Evolutionary conservation across 2,329 filamentous ascomycete genomes (phyloP).

Genomic region (Falciphora oryzae): DNA sequence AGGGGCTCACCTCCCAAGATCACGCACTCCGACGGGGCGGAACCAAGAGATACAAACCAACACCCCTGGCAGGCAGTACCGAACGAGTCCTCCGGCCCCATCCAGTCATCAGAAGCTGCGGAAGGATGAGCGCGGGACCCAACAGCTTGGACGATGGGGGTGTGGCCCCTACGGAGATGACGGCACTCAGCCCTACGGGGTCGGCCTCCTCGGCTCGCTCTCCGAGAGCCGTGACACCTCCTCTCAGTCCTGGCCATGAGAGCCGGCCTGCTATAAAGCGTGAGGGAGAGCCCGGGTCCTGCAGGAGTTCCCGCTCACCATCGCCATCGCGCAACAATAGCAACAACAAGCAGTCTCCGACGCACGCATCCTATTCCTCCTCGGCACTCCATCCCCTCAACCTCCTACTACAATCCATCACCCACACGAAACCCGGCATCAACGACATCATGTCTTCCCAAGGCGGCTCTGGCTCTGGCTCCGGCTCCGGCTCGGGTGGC

Average conservation of each 20-base stretch:
- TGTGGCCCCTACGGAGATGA: background rate
- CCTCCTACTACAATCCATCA: background rate
- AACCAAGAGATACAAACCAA: background rate
- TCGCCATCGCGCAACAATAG: background rate
- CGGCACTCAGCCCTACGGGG: background rate
- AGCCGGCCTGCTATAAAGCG: background rate
- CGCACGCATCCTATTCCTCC: background rate
- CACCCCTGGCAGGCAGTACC: background rate
- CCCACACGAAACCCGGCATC: background rate
- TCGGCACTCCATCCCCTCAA: background rate
- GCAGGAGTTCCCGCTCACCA: background rate
- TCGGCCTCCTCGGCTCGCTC: background rate
- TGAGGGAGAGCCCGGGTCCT: background rate
- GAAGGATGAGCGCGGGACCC: background rate
- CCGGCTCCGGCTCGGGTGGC: background rate
- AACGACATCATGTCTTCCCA: slow-evolving; percentile 7
- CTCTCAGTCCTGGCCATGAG: background rate
- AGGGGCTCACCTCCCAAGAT: background rate
- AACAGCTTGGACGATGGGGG: background rate
- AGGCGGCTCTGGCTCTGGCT: background rate
- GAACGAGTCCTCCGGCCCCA: background rate
- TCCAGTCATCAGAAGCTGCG: background rate
- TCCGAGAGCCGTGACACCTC: background rate
- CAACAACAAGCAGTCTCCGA: background rate
- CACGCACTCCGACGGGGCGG: background rate